Conservation (phyloP, 208 protist genomes). For the Wallacemonas rigidus region DNA sequence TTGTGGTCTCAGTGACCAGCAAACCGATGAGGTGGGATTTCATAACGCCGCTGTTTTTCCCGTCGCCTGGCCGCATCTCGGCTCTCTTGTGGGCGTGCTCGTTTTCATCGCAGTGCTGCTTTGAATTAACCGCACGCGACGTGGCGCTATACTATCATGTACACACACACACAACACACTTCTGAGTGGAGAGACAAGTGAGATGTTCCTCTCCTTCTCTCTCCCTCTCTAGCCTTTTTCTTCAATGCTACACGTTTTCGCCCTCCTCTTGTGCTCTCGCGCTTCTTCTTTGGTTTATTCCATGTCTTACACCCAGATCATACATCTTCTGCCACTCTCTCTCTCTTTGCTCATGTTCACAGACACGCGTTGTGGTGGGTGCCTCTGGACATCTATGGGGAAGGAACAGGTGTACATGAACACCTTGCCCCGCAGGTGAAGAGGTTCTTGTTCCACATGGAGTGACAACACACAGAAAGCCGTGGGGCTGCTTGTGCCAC, state of each 20-base stretch:
- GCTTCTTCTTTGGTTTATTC: too few species aligned
- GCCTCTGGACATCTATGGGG: too few species aligned
- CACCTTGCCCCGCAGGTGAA: too few species aligned
- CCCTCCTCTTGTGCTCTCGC: not conserved
- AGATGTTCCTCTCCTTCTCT: not conserved
- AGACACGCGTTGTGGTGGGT: too few species aligned
- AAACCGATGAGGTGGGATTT: not conserved
- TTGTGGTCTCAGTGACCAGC: not conserved
- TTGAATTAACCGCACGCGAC: not conserved
- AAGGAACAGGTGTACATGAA: too few species aligned
- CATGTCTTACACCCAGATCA: too few species aligned
- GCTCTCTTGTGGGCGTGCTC: not conserved
- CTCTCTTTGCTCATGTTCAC: too few species aligned
- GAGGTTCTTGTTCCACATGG: too few species aligned
- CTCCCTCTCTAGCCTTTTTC: not conserved
- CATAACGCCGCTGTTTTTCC: not conserved
- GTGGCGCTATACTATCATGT: not conserved
- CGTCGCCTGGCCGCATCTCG: not conserved
- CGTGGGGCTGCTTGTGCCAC: too few species aligned
- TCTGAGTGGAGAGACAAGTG: not conserved
- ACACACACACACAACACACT: conserved; percentile 2
- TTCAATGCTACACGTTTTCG: too few species aligned
- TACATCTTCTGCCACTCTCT: too few species aligned
- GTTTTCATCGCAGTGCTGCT: not conserved
- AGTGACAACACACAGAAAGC: too few species aligned